phyloP scores from a whole-genome alignment of 2,329 filamentous ascomycete genomes.

The Sporothrix phasma region DNA sequence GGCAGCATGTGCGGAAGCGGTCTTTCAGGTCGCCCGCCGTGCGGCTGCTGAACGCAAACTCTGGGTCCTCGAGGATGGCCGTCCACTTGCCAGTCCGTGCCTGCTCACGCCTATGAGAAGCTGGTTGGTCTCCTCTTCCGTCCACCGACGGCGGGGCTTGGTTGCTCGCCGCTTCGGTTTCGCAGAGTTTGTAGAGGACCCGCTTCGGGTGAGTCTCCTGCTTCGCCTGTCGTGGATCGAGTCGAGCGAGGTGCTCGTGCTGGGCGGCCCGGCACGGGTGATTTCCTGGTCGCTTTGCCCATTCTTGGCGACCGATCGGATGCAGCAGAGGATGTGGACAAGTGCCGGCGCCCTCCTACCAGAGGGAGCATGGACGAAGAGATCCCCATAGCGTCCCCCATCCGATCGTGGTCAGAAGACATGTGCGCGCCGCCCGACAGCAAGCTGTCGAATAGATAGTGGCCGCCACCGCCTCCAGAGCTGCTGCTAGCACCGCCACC shows the following conservation, averaged over 20 bases:
- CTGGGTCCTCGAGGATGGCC: constrained; percentile 50
- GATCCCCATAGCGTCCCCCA: constrained; percentile 8
- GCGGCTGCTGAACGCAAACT: constrained; percentile 51
- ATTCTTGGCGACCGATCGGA: not conserved
- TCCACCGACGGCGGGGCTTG: constrained; percentile 53
- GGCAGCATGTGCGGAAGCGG: constrained; percentile 56
- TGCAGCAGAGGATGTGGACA: not conserved
- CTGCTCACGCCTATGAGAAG: constrained; percentile 51
- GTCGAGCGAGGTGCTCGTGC: constrained; percentile 11
- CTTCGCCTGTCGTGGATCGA: constrained; percentile 1
- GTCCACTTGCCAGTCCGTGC: constrained; percentile 56
- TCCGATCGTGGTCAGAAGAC: constrained; percentile 21
- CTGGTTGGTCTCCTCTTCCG: constrained; percentile 54
- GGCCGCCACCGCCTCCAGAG: not conserved
- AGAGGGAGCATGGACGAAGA: not conserved
- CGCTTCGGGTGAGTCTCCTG: constrained; percentile 2
- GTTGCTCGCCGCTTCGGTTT: constrained; percentile 45
- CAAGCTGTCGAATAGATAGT: constrained; percentile 7
- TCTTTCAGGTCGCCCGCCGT: constrained; percentile 56
- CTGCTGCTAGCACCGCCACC: not conserved
- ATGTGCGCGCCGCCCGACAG: constrained; percentile 17
- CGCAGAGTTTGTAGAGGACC: constrained; percentile 15
- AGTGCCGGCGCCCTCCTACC: not conserved
- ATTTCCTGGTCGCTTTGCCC: constrained; percentile 19
- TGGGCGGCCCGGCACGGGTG: not conserved